These are phyloP conservation scores for Mortierella sp. DNA, from an alignment of 371 early-diverging fungal genomes.

Conservation along the genomic window DNA sequence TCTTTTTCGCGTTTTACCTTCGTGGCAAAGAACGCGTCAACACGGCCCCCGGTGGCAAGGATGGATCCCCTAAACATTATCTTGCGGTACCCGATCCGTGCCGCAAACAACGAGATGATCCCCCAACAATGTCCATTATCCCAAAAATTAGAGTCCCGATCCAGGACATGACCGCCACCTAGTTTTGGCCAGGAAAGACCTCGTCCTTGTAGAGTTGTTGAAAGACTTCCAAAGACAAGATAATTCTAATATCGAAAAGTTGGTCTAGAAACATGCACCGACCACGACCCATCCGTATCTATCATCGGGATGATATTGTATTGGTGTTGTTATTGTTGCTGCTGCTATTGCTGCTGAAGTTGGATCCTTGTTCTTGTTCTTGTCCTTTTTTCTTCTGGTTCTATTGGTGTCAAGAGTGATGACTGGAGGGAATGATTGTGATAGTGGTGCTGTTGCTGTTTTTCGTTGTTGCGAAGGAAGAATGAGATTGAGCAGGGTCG, in stretches of 20 bases:
- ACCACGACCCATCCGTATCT: slow-evolving; percentile 62
- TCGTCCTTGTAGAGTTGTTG: slow-evolving; percentile 57
- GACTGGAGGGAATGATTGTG: too few species aligned
- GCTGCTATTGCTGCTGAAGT: too few species aligned
- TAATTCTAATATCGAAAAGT: slow-evolving; percentile 68
- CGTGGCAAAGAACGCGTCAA: slow-evolving; percentile 52
- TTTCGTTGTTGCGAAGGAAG: too few species aligned
- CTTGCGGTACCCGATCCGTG: slow-evolving; percentile 45
- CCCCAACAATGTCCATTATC: slow-evolving; percentile 41
- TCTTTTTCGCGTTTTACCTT: slow-evolving; percentile 33
- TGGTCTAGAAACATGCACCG: slow-evolving; percentile 65
- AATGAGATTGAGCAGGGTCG: too few species aligned
- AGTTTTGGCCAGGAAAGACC: slow-evolving; percentile 48
- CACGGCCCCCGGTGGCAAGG: slow-evolving; percentile 38
- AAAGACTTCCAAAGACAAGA: slow-evolving; percentile 69
- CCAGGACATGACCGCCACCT: slow-evolving; percentile 50
- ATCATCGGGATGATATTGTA: slow-evolving; percentile 55
- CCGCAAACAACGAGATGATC: slow-evolving; percentile 45
- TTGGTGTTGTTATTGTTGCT: not conserved
- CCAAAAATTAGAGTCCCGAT: slow-evolving; percentile 54
- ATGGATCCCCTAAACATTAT: slow-evolving; percentile 45
- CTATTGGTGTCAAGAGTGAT: too few species aligned
- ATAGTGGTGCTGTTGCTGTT: too few species aligned
- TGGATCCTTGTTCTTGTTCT: too few species aligned
- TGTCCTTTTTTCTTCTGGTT: too few species aligned